Percentiles rank a stretch among this genome's conserved stretches.
These are phyloP conservation scores for Phaeophleospora eucalypticola DNA, from an alignment of 2,329 filamentous ascomycete genomes.

Conservation along the genomic window DNA sequence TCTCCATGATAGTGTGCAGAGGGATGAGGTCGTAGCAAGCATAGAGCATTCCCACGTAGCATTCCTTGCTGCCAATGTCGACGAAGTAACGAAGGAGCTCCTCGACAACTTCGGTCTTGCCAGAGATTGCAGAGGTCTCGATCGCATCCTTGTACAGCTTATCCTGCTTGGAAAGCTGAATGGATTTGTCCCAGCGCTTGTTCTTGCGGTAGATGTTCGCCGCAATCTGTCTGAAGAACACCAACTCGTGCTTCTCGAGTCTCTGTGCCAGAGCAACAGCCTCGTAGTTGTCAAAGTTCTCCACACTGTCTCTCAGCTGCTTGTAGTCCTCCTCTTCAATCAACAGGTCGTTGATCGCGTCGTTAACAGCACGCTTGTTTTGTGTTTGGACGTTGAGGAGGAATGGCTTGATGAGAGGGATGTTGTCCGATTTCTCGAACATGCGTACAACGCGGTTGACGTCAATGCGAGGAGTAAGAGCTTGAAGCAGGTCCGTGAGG, in stretches of 20 bases:
- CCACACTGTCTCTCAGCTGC: slow-evolving; percentile 92
- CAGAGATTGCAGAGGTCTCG: slow-evolving; percentile 89
- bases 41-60: slow-evolving; percentile 99
- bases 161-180: slow-evolving; percentile 95
- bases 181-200: slow-evolving; percentile 99
- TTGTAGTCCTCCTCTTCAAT: slow-evolving; percentile 99
- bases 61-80: slow-evolving; percentile 97
- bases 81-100: slow-evolving; percentile 97
- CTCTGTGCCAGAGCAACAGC: slow-evolving; percentile 86
- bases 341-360: slow-evolving; percentile 93
- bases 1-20: slow-evolving; percentile 85
- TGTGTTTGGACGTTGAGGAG: slow-evolving; percentile 90
- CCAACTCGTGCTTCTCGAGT: slow-evolving; percentile 93
- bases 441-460: slow-evolving; percentile 99
- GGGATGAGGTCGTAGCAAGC: slow-evolving; percentile 96
- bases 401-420: slow-evolving; percentile 98
- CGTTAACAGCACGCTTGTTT: slow-evolving; percentile 98
- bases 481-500: slow-evolving; percentile 90
- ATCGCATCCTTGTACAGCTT: slow-evolving; percentile 99
- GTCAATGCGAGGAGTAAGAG: slow-evolving; percentile 86
- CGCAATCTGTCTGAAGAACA: slow-evolving; percentile 99
- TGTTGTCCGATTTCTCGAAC: slow-evolving; percentile 97
- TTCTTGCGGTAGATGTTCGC: slow-evolving; percentile 99
- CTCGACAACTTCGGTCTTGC: slow-evolving; percentile 88
- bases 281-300: slow-evolving; percentile 99